Base-by-base conservation (phyloP, 371 early-diverging fungal species). In the Coemansia sp. region DNA sequence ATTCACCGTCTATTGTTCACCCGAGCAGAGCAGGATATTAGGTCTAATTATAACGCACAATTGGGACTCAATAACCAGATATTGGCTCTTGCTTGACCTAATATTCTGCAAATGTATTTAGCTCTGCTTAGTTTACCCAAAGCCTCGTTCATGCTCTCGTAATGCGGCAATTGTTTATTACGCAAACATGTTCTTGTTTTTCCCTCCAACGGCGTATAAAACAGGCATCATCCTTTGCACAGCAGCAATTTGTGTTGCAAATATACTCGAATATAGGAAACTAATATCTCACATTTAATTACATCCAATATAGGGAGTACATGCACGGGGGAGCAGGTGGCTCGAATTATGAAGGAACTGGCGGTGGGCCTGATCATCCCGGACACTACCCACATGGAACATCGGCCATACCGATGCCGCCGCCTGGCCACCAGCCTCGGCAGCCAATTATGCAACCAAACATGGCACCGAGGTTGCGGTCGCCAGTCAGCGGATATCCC, bases 381-480 rank as follows among this genome's bases (percentile, higher is more conserved):
- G 40, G 63, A 1, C 20, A 39, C 7, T 51, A 62, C 18, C 28
- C 44, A 6, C 69, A 68, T 21, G 62, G 54, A 1, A 42, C 68
- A 8, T 63, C 75, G 21, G 71, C 75, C 7, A 74, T 74, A 61
- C 67, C 71, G 1, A 39, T 67, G 58, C 71, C 71, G 5, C 71
- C 62, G 44, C 62, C 55, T 0, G 54, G 47, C 21, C 75, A 65
- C 28, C 18, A 44, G 16, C 3, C 53, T 18, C 75, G 67, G 7
- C 48, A 48, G 30, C 62, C 54, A 26, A 33, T 62, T 2, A 55
- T 48, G 9, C 63, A 51, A 23, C 50, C 28, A 5, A 37, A 30
- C 3, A 59, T 57, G 33, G 44, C 52, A 3, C 25, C 64, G 26
- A 63, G 72, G 1, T 53, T 74, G 42, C 55, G 62, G 67, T 66